These are phyloP conservation scores for Exophiala calicioides DNA, from an alignment of 2,329 filamentous ascomycete species.

Conservation along the genomic window DNA sequence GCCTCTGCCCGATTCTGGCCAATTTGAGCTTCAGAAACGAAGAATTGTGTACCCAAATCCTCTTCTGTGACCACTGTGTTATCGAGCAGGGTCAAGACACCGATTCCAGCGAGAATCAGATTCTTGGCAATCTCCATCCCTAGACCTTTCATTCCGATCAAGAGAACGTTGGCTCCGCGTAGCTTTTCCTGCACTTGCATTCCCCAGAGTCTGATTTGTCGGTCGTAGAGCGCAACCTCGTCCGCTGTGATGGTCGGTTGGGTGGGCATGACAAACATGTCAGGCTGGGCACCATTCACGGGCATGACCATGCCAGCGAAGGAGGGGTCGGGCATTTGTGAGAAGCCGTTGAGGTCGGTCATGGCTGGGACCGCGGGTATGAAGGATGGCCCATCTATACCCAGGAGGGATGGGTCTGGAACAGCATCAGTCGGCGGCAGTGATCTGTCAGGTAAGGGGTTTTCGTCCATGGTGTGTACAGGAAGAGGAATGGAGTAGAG, in stretches of 20 bases:
- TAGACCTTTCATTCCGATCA: conserved; percentile 83
- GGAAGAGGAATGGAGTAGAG: not conserved
- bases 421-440: not conserved
- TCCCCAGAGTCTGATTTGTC: conserved; percentile 96
- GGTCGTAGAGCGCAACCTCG: conserved; percentile 95
- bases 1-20: conserved; percentile 83
- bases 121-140: conserved; percentile 97
- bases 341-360: conserved; percentile 14
- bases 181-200: conserved; percentile 91
- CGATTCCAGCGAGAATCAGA: conserved; percentile 88
- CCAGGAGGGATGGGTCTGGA: not conserved
- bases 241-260: conserved; percentile 55
- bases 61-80: conserved; percentile 71
- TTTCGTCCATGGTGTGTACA: conserved; percentile 14
- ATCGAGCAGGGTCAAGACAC: conserved; percentile 86
- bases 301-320: conserved; percentile 15
- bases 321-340: conserved; percentile 9
- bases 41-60: conserved; percentile 81
- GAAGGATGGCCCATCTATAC: conserved; percentile 8
- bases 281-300: conserved; percentile 16
- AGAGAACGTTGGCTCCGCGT: conserved; percentile 81
- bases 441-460: conserved; percentile 9
- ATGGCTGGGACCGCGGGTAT: conserved; percentile 8
- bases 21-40: conserved; percentile 70
- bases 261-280: conserved; percentile 16